phyloP scores from a whole-genome alignment of 805 yeast genomes.

The Myxozyma melibiosi region DNA sequence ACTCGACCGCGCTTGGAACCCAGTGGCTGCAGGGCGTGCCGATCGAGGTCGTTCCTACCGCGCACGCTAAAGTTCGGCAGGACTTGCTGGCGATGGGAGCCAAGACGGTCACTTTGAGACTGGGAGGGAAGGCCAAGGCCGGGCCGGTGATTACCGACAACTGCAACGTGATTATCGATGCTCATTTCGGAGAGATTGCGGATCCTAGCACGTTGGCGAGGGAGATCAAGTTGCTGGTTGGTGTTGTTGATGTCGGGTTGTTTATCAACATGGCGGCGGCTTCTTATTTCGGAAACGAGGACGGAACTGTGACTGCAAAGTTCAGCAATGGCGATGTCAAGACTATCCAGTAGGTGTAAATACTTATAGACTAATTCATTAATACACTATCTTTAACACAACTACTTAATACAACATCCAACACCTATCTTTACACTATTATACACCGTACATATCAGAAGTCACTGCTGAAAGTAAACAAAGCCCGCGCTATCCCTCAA shows the following conservation, averaged over 20 bases:
- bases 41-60: conserved; percentile 88
- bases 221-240: conserved; percentile 73
- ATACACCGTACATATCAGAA: neutral
- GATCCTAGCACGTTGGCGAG: conserved; percentile 54
- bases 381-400: neutral
- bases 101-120: conserved; percentile 63
- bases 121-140: conserved; percentile 90
- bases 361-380: neutral
- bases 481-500: conserved; percentile 36
- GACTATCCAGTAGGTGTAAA: conserved; percentile 8
- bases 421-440: too few species aligned
- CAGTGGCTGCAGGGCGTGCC: conserved; percentile 92
- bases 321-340: conserved; percentile 23
- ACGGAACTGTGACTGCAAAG: conserved; percentile 56
- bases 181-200: conserved; percentile 79
- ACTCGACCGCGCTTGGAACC: conserved; percentile 70
- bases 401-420: neutral
- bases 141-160: conserved; percentile 97
- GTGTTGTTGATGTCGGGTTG: conserved; percentile 95
- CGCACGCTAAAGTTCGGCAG: conserved; percentile 72
- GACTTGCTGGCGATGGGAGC: conserved; percentile 71
- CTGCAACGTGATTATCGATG: conserved; percentile 89
- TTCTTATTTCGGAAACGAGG: conserved; percentile 87
- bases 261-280: conserved; percentile 71
- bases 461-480: conserved; percentile 26